Percentiles rank a stretch among this genome's conserved stretches.
These are phyloP conservation scores for Borealophlyctis nickersoniae DNA, from an alignment of 192 early-diverging fungal genomes.

Conservation along the genomic window DNA sequence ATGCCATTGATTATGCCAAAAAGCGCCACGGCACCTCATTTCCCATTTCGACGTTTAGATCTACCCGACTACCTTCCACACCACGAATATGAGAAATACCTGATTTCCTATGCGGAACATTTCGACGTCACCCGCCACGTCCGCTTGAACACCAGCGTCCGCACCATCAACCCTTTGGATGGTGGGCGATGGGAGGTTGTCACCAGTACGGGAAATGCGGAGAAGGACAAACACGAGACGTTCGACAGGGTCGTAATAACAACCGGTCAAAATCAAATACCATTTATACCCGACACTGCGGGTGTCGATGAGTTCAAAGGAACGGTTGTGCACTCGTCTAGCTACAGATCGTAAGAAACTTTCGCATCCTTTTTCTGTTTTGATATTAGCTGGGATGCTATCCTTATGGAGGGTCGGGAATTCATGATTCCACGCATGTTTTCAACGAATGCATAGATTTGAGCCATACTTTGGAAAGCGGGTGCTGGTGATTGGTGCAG, in stretches of 20 bases:
- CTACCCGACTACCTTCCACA: constrained; percentile 49
- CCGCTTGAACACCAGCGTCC: constrained; percentile 45
- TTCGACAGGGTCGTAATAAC: constrained; percentile 63
- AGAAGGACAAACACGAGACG: constrained; percentile 35
- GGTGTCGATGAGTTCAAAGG: constrained; percentile 52
- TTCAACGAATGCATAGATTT: too few relatives aligned
- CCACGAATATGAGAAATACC: constrained; percentile 42
- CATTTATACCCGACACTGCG: constrained; percentile 44
- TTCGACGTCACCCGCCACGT: constrained; percentile 51
- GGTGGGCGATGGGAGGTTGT: constrained; percentile 8
- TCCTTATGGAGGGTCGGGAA: too few relatives aligned
- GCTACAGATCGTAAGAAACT: constrained; percentile 50
- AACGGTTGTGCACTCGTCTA: constrained; percentile 48
- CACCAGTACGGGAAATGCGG: background rate
- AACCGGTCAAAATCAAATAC: constrained; percentile 55
- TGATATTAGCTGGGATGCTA: too few relatives aligned
- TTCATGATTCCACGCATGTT: too few relatives aligned
- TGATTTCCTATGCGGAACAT: constrained; percentile 45
- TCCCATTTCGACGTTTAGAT: too few relatives aligned
- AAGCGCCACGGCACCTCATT: too few relatives aligned
- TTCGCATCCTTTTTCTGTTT: too few relatives aligned
- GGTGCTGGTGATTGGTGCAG: constrained; percentile 55
- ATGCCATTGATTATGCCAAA: too few relatives aligned
- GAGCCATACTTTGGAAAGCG: constrained; percentile 42
- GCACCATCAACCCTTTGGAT: constrained; percentile 25